A percentile compares a stretch with the other conserved stretches of the same genome.
These are phyloP conservation scores for Suillus americanus DNA, from an alignment of 768 basidiomycete genomes.

Conservation along the genomic window DNA sequence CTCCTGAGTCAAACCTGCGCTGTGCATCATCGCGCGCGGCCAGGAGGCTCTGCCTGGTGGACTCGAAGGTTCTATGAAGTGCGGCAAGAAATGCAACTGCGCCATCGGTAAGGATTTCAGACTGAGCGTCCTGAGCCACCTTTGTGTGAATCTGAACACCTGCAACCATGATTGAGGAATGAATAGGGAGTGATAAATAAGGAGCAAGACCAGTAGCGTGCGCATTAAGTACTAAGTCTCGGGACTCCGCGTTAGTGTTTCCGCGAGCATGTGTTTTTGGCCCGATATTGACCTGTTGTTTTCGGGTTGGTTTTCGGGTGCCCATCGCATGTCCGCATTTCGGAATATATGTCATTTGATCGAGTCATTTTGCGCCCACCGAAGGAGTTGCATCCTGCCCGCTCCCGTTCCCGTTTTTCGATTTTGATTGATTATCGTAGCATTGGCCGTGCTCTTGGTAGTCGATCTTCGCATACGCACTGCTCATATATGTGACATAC, in stretches of 20 bases:
- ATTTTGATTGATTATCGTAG: background rate
- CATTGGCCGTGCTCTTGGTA: background rate
- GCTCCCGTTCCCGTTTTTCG: background rate
- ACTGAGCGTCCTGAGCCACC: conserved; percentile 63
- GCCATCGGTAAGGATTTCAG: conserved; percentile 79
- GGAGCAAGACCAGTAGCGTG: background rate
- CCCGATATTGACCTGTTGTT: background rate
- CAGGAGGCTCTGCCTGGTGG: conserved; percentile 80
- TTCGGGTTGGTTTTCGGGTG: background rate
- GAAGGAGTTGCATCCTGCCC: background rate
- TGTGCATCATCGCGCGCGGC: conserved; percentile 78
- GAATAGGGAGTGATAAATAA: conserved; percentile 15
- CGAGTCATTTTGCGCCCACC: background rate
- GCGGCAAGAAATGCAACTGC: conserved; percentile 88
- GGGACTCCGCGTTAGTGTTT: conserved; percentile 39
- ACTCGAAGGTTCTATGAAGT: conserved; percentile 90
- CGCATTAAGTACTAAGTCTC: conserved; percentile 31
- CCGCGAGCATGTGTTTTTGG: conserved; percentile 10
- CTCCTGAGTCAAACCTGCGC: conserved; percentile 76
- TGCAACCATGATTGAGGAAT: conserved; percentile 46
- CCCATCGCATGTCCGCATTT: background rate
- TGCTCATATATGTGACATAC: background rate
- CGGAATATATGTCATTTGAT: background rate
- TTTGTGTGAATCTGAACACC: conserved; percentile 67
- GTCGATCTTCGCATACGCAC: background rate